A percentile compares a stretch with the other conserved stretches of the same genome.
Conservation (phyloP, 2,329 filamentous ascomycete genomes). For the Fusarium pseudonygamai region DNA sequence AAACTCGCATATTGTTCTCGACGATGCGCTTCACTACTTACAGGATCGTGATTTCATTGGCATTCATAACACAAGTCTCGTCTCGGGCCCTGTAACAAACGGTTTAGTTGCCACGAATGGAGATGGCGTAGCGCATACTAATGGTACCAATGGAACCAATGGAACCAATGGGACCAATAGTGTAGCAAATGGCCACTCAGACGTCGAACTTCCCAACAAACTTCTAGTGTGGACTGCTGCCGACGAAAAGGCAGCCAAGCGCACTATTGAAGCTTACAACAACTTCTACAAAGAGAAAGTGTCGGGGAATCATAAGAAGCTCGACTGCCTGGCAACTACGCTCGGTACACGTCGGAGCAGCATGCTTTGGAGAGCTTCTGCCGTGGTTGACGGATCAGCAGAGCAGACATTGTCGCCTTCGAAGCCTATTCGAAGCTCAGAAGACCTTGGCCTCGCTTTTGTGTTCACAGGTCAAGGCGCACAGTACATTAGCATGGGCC, state of each 20-base stretch:
- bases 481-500: slow-evolving; percentile 47
- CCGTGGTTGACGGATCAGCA: background rate
- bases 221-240: slow-evolving; percentile 52
- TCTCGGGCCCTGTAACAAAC: background rate
- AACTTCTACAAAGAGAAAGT: background rate
- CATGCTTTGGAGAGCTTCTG: slow-evolving; percentile 21
- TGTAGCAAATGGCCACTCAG: background rate
- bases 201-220: slow-evolving; percentile 20
- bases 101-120: background rate
- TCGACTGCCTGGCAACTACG: slow-evolving; percentile 43
- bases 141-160: slow-evolving; percentile 31
- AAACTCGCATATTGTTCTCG: slow-evolving; percentile 54
- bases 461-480: slow-evolving; percentile 51
- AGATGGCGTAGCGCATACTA: accelerated
- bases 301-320: accelerated
- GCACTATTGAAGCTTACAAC: background rate
- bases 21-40: slow-evolving; percentile 30
- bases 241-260: slow-evolving; percentile 43
- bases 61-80: background rate
- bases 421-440: background rate
- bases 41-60: background rate
- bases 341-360: slow-evolving; percentile 43
- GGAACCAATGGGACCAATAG: background rate
- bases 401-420: background rate
- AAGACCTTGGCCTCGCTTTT: slow-evolving; percentile 14